Evolutionary conservation across 225 moss, liverwort and hornwort species (phyloP).

Genomic region (Ulota crispa): DNA sequence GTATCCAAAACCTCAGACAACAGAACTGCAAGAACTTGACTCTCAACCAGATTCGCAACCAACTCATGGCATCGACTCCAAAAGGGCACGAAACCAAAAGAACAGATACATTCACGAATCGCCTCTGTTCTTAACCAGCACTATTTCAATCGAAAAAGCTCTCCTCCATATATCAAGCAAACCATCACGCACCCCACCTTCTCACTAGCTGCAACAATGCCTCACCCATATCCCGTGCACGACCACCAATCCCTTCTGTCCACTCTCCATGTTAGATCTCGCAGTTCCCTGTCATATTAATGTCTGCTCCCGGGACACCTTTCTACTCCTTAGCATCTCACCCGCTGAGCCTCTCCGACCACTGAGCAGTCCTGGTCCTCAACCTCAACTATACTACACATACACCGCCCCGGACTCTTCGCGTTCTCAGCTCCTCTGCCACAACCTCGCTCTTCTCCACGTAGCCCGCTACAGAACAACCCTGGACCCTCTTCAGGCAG

Average conservation of each 20-base stretch:
- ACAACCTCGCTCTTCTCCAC: neutral
- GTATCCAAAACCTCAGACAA: too few species aligned
- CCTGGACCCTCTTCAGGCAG: neutral
- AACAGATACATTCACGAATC: too few species aligned
- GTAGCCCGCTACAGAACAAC: neutral
- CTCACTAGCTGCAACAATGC: neutral
- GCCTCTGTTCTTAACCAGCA: too few species aligned
- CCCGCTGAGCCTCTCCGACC: neutral
- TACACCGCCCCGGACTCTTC: constrained; percentile 35
- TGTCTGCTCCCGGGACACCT: neutral
- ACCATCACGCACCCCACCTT: neutral
- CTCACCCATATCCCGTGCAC: too few species aligned
- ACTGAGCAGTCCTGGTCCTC: neutral
- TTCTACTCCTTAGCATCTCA: neutral
- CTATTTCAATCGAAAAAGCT: too few species aligned
- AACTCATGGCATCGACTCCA: too few species aligned
- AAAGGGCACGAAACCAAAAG: too few species aligned
- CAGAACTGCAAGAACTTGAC: too few species aligned
- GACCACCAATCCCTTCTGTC: neutral
- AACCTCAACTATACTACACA: constrained; percentile 33
- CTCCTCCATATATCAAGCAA: neutral
- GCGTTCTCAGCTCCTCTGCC: constrained; percentile 6
- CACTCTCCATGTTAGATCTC: neutral
- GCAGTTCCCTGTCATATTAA: neutral
- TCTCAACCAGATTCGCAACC: too few species aligned